Percentiles rank a stretch among this genome's conserved stretches.
These are phyloP conservation scores for Ascodesmis nigricans DNA, from an alignment of 495 filamentous ascomycete species.

Conservation along the genomic window DNA sequence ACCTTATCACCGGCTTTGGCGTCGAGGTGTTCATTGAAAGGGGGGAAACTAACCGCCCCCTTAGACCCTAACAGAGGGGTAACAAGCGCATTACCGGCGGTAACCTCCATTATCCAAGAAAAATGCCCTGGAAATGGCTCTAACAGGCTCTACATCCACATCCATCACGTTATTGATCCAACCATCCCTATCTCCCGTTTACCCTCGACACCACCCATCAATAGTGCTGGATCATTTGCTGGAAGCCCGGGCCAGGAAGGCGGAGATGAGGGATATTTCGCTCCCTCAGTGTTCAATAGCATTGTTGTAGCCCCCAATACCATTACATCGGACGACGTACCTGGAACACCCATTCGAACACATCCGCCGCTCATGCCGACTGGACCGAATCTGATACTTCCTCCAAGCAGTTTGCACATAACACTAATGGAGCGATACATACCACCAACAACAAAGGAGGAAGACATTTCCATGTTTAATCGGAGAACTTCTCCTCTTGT, in stretches of 20 bases:
- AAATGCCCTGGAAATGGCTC: conserved; percentile 12
- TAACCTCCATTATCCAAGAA: conserved; percentile 18
- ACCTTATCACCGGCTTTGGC: conserved; percentile 17
- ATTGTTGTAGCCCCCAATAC: conserved; percentile 21
- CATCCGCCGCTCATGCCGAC: conserved; percentile 5
- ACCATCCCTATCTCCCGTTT: conserved; percentile 17
- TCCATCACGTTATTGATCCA: conserved; percentile 20
- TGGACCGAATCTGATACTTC: conserved; percentile 39
- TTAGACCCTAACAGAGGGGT: conserved; percentile 17
- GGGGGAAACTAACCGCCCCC: conserved; percentile 8
- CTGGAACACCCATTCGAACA: conserved; percentile 12
- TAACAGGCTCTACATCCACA: conserved; percentile 19
- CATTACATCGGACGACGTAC: conserved; percentile 21
- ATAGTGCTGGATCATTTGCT: conserved; percentile 4
- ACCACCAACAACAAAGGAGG: conserved; percentile 37
- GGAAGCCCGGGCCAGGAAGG: conserved; percentile 10
- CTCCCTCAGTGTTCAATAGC: conserved; percentile 21
- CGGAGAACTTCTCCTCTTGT: conserved; percentile 38
- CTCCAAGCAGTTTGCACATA: conserved; percentile 40
- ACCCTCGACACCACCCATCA: conserved; percentile 15
- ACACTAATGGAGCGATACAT: conserved; percentile 51
- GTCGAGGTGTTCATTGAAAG: conserved; percentile 15
- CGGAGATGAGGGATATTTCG: conserved; percentile 20
- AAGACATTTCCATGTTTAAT: conserved; percentile 39
- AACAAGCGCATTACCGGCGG: conserved; percentile 19